Evolutionary conservation across 2,329 filamentous ascomycete species (phyloP), one percentile per base, ranked within the genome.

Genomic region (Triangularia setosa): DNA sequence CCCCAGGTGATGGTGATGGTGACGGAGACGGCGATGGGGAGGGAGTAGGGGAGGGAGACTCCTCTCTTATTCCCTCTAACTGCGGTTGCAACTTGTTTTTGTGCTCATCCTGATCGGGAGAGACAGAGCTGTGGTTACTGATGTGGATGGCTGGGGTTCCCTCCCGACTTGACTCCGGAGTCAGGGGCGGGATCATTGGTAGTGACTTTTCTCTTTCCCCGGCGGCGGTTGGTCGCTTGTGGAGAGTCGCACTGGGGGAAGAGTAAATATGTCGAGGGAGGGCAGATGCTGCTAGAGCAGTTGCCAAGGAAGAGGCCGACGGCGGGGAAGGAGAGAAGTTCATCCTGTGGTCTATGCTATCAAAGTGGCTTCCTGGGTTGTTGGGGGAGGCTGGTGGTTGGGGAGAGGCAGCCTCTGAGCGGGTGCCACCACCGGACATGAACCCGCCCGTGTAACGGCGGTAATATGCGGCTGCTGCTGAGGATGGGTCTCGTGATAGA

Each of bases 111-210:
- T 61, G 30, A 21, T 60, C 69, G 21, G 65, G 65, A 18, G 56
- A 53, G n/a, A n/a, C n/a, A n/a, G 8, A 23, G 35, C 62, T 35
- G 54, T 66, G 62, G 18, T 67, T 57, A 25, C 66, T 62, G 11
- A 66, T 44, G 66, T 65, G 65, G 56, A 66, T 65, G 44, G 64
- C 25, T n/a, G 72, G 72, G 0, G 71, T 68, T 35, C 65, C 66
- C 14, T 71, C 70, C 52, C 69, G 61, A 55, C 71, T 72, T 60
- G 70, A 71, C 40, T 72, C 33, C 3, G 73, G 75, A 18, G 74
- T 77, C 28, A 74, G 57, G 7, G 75, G 75, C 4, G 73, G 75
- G n/a, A 73, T 77, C 33, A 74, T 57, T 4, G 75, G 75, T 5
- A 77, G 68, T 12, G 72, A 65, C 65, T 77, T 77, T 55, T 77